These are phyloP conservation scores for Protomyces inouyei DNA, from an alignment of 1,139 yeast genomes.

Conservation along the genomic window DNA sequence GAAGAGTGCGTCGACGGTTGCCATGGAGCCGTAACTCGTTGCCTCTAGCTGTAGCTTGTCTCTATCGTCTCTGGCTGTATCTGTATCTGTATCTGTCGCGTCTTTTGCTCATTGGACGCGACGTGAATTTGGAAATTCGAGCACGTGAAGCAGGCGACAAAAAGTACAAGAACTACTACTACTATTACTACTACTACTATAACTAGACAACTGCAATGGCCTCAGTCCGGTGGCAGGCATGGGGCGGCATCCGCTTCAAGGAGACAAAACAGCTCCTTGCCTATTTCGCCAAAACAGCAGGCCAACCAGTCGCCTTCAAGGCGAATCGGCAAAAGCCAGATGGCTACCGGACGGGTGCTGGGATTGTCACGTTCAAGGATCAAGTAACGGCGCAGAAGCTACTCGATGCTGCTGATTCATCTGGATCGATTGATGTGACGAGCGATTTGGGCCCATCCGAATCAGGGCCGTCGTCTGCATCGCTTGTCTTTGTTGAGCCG, in stretches of 20 bases:
- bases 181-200: no score
- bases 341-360: slow-evolving; percentile 6
- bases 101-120: neutral
- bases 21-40: neutral
- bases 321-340: slow-evolving; percentile 1
- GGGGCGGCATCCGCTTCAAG: slow-evolving; percentile 12
- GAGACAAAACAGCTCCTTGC: neutral
- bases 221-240: slow-evolving; percentile 14
- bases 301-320: slow-evolving; percentile 3
- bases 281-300: slow-evolving; percentile 1
- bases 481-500: neutral
- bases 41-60: neutral
- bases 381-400: neutral
- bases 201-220: neutral
- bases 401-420: neutral
- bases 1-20: neutral
- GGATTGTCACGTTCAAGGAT: slow-evolving; percentile 12
- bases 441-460: neutral
- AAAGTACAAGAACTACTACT: neutral
- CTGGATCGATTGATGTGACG: neutral
- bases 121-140: neutral
- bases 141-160: neutral
- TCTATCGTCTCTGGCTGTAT: neutral
- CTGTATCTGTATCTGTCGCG: neutral
- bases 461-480: neutral